phyloP scores from a whole-genome alignment of 352 stramenopile species.

The Phytophthora meadii region DNA sequence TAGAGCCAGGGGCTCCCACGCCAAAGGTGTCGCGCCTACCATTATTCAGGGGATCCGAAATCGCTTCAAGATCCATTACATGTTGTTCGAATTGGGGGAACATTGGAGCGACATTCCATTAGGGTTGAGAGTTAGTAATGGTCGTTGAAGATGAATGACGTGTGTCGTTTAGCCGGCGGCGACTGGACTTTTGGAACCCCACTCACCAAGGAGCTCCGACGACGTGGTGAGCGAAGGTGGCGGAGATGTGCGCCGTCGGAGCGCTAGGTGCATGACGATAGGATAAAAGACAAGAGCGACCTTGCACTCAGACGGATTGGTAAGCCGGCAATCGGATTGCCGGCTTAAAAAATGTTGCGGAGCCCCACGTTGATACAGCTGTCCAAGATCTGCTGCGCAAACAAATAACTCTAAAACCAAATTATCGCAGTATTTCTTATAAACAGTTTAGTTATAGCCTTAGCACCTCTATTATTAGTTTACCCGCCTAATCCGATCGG shows the following conservation, averaged over 20 bases:
- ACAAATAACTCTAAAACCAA: neutral
- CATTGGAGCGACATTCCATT: constrained; percentile 3
- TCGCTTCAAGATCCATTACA: constrained; percentile 22
- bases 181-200: constrained; percentile 19
- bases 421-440: no score
- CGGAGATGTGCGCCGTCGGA: constrained; percentile 17
- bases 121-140: constrained; percentile 12
- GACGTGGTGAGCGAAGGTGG: constrained; percentile 20
- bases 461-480: neutral
- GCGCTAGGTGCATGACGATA: neutral
- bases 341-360: neutral
- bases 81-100: constrained; percentile 8
- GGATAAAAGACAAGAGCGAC: neutral
- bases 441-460: neutral
- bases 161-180: constrained; percentile 10
- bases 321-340: no score
- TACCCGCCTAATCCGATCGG: neutral
- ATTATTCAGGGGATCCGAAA: constrained; percentile 4
- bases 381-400: constrained; percentile 1
- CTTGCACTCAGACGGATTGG: neutral
- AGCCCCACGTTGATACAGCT: neutral
- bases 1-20: constrained; percentile 17
- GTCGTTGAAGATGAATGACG: constrained; percentile 31
- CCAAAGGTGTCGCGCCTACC: constrained; percentile 11
- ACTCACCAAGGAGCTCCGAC: constrained; percentile 18